These are phyloP conservation scores for Gloeophyllum trabeum DNA, from an alignment of 768 basidiomycete species.

Conservation along the genomic window DNA sequence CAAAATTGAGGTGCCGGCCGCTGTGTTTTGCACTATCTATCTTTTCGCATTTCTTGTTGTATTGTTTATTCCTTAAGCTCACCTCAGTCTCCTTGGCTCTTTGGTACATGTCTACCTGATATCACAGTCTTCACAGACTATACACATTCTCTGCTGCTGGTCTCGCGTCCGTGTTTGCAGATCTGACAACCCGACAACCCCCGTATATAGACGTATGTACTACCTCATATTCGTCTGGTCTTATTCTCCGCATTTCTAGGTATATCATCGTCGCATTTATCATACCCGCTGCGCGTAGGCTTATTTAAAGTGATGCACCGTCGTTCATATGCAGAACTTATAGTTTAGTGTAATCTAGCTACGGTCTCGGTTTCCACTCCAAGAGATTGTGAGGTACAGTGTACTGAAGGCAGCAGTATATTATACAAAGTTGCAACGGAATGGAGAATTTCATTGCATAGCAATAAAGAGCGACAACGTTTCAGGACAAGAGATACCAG, in stretches of 20 bases:
- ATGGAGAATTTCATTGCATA: too few species aligned
- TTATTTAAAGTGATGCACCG: too few species aligned
- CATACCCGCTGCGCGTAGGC: background rate
- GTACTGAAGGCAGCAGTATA: too few species aligned
- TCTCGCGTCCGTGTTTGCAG: background rate
- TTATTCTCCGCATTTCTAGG: background rate
- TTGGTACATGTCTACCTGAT: background rate
- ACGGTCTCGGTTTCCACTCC: too few species aligned
- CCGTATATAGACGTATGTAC: background rate
- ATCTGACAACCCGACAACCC: background rate
- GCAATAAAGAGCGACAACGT: too few species aligned
- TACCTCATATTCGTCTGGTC: background rate
- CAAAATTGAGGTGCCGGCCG: background rate
- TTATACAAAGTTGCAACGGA: too few species aligned
- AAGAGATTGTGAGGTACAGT: too few species aligned
- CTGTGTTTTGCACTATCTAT: background rate
- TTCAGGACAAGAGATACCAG: background rate
- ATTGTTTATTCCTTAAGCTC: background rate
- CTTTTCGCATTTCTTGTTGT: background rate
- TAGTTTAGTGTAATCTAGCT: too few species aligned
- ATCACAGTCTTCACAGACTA: background rate
- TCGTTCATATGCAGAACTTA: too few species aligned
- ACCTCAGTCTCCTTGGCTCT: background rate
- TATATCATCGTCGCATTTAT: background rate
- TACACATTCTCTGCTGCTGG: background rate